Base-by-base conservation (phyloP, 305 asterid species). In the Nicotiana rustica region DNA sequence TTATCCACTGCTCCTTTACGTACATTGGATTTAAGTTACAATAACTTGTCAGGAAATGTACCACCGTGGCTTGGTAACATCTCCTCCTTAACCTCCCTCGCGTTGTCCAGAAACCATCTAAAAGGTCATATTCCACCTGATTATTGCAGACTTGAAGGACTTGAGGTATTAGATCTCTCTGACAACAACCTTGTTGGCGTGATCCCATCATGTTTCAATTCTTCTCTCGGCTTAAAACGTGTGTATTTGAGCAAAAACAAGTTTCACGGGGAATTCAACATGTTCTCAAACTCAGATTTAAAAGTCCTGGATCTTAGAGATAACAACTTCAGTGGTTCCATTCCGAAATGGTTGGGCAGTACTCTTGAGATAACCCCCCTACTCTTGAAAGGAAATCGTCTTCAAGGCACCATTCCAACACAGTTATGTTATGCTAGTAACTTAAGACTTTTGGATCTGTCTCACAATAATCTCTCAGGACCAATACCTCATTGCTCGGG, bases 401-500 rank as follows among this genome's bases (percentile, higher is more conserved):
- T 86, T 35, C 55, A 47, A 9, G 88, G 85, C 41, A 64, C 17
- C 10, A 83, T 83, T 47, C 88, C 86, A 13, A 4, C 29, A 7
- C 31, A 80, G 18, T 12, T 80, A 36, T 83, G 88, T 18, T 35
- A 47, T 15, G 65, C 76, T 7, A 67, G 35, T 41, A 2, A 66
- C 0, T 4, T 85, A 3, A 85, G 82, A 36, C 18, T 85, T 2
- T 1, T 85, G 73, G 88, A 85, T 60, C 75, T 86, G 4, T 83
- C 88, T 57, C 44, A 18, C 1, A 86, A 86, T 29, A 41, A 44
- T 1, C 71, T 86, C 59, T 65, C 78, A 0, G 86, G 86, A 0
- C 8, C 38, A 10, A 59, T 86, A 10, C 88, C 88, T 15, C 6
- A 14, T 12, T 86, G 88, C 86, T 33, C 76, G 13, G 59, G 82